Evolutionary conservation across 371 early-diverging fungal species (phyloP), one percentile per base, ranked within the genome.

Genomic region (Neoconidiobolus thromboides): DNA sequence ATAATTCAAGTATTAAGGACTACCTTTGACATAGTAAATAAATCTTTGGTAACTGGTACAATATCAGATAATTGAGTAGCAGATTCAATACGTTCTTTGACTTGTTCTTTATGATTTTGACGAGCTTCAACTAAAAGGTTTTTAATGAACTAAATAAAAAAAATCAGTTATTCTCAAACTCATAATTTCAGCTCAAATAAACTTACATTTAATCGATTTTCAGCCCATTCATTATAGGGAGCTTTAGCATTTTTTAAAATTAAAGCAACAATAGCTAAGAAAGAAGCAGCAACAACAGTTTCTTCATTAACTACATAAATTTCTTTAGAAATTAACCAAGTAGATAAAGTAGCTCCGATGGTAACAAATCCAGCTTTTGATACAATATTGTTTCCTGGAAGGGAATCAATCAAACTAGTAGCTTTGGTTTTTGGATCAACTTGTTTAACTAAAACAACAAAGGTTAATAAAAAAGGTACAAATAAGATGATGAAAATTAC

Each of bases 291-390:
- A 56, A 93, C 86, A 62, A 93, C 73, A 51, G 92, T 80, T 73
- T 96, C 95, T 68, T 87, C 91, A 73, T 94, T 94, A 67, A 93
- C 69, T 58, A 94, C 81, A 73, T 93, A 96, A 71, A 96, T 85
- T 74, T 94, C 96, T 82, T 96, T 93, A 65, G 93, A 85, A 68
- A 96, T 80, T 62, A 87, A 73, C 70, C 80, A 87, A 50, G 94
- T 85, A 50, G 93, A 83, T 60, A 87, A 72, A 66, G 91, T 89
- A 53, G 90, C 80, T 57, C 80, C 76, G 46, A 85, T 75, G 60
- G 91, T 85, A 68, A 93, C 77, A 66, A 85, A 89, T 61, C 84
- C 85, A 51, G 93, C 85, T 79, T 96, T 93, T 69, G 90, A 78
- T 60, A 85, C 81, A 61, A 91, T 66, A 56, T 81, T 82, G 70